These are phyloP conservation scores for Penicillium rolfsii DNA, from an alignment of 2,329 filamentous ascomycete genomes.

Conservation along the genomic window DNA sequence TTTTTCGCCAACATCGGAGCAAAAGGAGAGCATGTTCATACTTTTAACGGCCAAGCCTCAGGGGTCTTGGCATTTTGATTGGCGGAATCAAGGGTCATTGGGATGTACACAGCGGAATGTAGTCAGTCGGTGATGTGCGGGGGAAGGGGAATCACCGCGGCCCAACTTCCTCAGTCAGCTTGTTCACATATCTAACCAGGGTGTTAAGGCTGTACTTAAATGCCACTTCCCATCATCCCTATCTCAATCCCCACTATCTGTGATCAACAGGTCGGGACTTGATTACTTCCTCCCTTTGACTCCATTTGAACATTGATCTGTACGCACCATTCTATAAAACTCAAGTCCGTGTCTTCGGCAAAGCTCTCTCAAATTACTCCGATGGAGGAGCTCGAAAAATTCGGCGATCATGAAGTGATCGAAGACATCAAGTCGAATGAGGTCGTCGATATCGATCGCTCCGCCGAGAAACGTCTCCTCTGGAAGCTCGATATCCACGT, in stretches of 20 bases:
- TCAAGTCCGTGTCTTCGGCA: not conserved
- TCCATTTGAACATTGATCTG: not conserved
- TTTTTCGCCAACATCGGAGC: not conserved
- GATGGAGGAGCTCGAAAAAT: constrained; percentile 21
- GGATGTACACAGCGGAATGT: not conserved
- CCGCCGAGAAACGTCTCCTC: constrained; percentile 51
- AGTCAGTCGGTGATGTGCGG: constrained; percentile 7
- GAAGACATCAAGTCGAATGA: constrained; percentile 24
- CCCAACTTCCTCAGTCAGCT: not conserved
- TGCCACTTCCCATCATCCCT: not conserved
- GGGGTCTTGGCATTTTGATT: constrained; percentile 7
- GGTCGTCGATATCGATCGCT: constrained; percentile 27
- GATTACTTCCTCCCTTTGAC: not conserved
- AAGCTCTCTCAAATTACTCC: not conserved
- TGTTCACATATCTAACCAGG: not conserved
- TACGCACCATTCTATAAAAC: not conserved
- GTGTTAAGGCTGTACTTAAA: constrained; percentile 5
- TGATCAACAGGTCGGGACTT: not conserved
- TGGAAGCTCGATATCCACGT: constrained; percentile 55
- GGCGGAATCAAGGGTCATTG: constrained; percentile 7
- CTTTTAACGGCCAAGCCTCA: not conserved
- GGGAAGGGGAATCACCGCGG: constrained; percentile 6
- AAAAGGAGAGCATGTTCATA: not conserved
- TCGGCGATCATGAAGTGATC: constrained; percentile 16
- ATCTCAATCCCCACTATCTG: not conserved